These are phyloP conservation scores for Colletotrichum spaethianum DNA, from an alignment of 2,329 filamentous ascomycete genomes.

Conservation along the genomic window DNA sequence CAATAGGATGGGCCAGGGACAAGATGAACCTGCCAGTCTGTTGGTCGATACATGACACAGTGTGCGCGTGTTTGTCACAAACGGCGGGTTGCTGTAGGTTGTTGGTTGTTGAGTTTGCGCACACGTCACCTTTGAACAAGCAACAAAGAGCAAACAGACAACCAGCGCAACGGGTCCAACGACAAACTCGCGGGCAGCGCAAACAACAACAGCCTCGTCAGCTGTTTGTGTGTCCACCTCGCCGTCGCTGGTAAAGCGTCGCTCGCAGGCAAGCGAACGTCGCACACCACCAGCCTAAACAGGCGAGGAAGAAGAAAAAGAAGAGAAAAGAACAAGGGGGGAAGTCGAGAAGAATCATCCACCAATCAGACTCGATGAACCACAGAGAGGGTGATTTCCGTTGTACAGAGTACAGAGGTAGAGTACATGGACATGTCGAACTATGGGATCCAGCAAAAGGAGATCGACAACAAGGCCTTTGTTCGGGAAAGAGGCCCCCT, in stretches of 20 bases:
- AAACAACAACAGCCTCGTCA: not conserved
- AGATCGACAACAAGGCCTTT: slow-evolving; percentile 3
- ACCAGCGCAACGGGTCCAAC: not conserved
- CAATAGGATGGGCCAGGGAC: not conserved
- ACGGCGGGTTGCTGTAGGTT: not conserved
- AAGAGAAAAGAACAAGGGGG: not conserved
- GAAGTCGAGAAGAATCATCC: no score
- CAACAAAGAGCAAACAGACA: not conserved
- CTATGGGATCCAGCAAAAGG: not conserved
- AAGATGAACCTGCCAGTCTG: not conserved
- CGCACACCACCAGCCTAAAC: not conserved
- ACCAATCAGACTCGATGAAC: not conserved
- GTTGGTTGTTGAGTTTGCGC: slow-evolving; percentile 5
- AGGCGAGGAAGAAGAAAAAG: not conserved
- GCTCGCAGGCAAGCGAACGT: not conserved
- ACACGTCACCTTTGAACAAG: not conserved
- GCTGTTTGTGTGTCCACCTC: not conserved
- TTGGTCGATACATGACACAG: slow-evolving; percentile 12
- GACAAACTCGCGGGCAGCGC: not conserved
- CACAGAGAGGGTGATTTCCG: no score
- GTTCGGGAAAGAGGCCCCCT: not conserved
- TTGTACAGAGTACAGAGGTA: not conserved
- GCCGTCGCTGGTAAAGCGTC: not conserved
- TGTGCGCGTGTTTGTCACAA: slow-evolving; percentile 7
- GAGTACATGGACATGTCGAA: not conserved